Evolutionary conservation across 305 asterid genomes (phyloP).

Genomic region (Fraxinus velutina): DNA sequence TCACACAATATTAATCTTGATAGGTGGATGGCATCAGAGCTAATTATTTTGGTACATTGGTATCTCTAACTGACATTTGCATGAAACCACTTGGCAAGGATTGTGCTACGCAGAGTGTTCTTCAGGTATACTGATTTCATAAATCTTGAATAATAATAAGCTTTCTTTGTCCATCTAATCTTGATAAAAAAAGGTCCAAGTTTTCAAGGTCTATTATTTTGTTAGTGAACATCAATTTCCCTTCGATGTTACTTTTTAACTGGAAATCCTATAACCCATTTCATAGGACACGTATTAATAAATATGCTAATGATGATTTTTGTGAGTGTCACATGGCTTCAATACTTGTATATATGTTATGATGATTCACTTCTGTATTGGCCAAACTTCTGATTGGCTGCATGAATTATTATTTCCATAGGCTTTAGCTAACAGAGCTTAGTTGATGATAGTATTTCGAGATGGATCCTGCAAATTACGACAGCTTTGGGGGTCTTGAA

Average conservation of each 20-base stretch:
- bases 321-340: neutral
- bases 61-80: slow-evolving; percentile 87
- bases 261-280: neutral
- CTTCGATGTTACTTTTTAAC: neutral
- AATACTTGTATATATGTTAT: neutral
- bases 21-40: slow-evolving; percentile 90
- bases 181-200: neutral
- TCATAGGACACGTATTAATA: neutral
- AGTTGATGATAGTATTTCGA: slow-evolving; percentile 68
- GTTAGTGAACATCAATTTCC: neutral
- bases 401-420: neutral
- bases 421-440: slow-evolving; percentile 16
- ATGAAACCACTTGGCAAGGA: slow-evolving; percentile 95
- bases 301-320: neutral
- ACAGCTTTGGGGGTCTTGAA: slow-evolving; percentile 63
- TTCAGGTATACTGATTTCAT: slow-evolving; percentile 55
- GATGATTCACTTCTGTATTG: neutral
- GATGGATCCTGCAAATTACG: slow-evolving; percentile 75
- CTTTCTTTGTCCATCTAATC: neutral
- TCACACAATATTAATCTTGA: slow-evolving; percentile 26
- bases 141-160: neutral
- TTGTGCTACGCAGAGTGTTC: slow-evolving; percentile 96
- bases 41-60: slow-evolving; percentile 70
- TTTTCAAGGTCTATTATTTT: neutral
- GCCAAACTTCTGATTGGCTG: neutral